A percentile compares a stretch with the other conserved stretches of the same genome.
Conservation (phyloP, 805 yeast species). For the Kodamaea neixiangensis region DNA sequence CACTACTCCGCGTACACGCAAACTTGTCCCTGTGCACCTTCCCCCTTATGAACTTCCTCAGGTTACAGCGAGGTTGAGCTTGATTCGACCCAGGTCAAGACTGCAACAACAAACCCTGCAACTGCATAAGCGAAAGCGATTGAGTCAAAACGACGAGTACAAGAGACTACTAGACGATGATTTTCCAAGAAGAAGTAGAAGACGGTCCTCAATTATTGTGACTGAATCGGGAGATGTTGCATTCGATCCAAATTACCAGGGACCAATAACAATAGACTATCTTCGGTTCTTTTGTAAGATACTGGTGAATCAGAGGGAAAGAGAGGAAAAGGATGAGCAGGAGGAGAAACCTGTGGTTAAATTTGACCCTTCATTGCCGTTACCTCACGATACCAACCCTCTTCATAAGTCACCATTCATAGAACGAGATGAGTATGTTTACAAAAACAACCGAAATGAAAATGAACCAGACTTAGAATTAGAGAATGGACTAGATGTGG, state of each 20-base stretch:
- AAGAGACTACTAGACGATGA: background rate
- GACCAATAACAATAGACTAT: slow-evolving; percentile 40
- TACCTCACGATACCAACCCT: background rate
- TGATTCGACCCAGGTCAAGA: slow-evolving; percentile 6
- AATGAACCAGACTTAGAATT: background rate
- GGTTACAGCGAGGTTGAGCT: slow-evolving; percentile 14
- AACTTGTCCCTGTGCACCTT: slow-evolving; percentile 16
- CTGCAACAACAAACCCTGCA: background rate
- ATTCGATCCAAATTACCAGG: slow-evolving; percentile 34
- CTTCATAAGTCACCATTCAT: background rate
- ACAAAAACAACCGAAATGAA: slow-evolving; percentile 6
- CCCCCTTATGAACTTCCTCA: slow-evolving; percentile 26
- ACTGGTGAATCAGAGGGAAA: slow-evolving; percentile 16
- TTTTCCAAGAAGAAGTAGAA: slow-evolving; percentile 12
- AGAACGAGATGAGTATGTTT: background rate
- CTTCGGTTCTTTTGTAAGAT: slow-evolving; percentile 37
- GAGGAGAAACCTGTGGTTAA: background rate
- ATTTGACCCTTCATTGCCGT: background rate
- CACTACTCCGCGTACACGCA: background rate
- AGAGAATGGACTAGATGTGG: background rate
- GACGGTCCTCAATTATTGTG: slow-evolving; percentile 30
- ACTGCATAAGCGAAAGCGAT: background rate
- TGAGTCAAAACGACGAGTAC: background rate
- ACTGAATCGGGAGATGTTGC: slow-evolving; percentile 24
- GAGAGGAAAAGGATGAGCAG: slow-evolving; percentile 7